Evolutionary conservation across 2,329 filamentous ascomycete species (phyloP), one percentile per base, ranked within the genome.

Genomic region (Xylaria sp.): DNA sequence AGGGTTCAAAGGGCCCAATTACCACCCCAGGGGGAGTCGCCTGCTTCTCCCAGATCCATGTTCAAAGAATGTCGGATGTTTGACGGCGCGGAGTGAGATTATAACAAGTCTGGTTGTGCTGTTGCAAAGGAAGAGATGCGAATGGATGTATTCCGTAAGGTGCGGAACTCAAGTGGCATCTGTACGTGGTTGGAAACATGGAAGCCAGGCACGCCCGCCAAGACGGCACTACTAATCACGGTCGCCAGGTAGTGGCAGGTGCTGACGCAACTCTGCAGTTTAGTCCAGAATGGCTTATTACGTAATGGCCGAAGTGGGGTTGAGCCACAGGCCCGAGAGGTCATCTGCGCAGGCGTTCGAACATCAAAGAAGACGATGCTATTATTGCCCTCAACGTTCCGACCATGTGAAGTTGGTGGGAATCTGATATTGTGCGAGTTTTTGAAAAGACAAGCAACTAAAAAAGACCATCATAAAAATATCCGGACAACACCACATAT

Each of bases 21-120:
- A 77, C 76, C 76, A 59, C 75, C 76, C 76, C 76, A 78, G 54
- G 76, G 76, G 44, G 76, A 78, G 64, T 77, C 75, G 72, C 72
- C 73, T 66, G 72, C 74, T 64, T 76, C 75, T 70, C 74, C 75
- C 58, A 77, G 66, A 74, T 78, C 76, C 76, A 78, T 78, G 13
- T 19, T 69, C 47, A 46, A 34, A 52, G n/a, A 44, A n/a, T 56
- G 52, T 6, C 55, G 52, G 49, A 23, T 39, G 19, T 37, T 63
- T 62, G 62, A 56, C 55, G n/a, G 48, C 16, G 16, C 44, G 47
- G 39, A 37, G 39, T n/a, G 35, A 55, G 47, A 10, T 55, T 46
- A n/a, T 50, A 58, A 42, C 55, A 51, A 42, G 37, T 42, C 54
- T 57, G 52, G 53, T 16, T 55, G 23, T 30, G 57, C 46, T 58